These are phyloP conservation scores for Ilex asprella DNA, from an alignment of 257 asterid species.

Conservation along the genomic window DNA sequence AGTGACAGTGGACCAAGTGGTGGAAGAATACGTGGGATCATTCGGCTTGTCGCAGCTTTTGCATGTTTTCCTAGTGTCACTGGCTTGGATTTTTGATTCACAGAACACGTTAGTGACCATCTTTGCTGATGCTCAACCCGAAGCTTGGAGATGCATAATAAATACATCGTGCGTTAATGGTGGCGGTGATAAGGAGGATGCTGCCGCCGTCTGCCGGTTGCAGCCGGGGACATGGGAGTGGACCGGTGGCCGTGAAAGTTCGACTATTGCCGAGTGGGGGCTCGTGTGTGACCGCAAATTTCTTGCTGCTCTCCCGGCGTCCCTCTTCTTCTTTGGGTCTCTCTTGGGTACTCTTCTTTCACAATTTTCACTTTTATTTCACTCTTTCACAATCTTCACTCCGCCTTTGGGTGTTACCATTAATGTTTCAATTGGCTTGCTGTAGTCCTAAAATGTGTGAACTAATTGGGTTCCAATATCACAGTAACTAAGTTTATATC, in stretches of 20 bases:
- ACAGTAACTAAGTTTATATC: no score
- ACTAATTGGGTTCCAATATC: no score
- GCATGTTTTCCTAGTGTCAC: slow-evolving; percentile 51
- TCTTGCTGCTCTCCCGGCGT: slow-evolving; percentile 58
- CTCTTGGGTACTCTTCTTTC: slow-evolving; percentile 30
- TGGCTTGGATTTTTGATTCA: slow-evolving; percentile 52
- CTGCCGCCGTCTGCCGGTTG: slow-evolving; percentile 35
- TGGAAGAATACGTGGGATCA: slow-evolving; percentile 52
- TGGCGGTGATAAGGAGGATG: slow-evolving; percentile 7
- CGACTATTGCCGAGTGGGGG: slow-evolving; percentile 62
- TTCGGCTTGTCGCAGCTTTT: slow-evolving; percentile 54
- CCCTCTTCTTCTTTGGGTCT: slow-evolving; percentile 57
- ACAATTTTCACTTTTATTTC: neutral
- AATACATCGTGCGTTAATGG: slow-evolving; percentile 15
- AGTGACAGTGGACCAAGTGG: slow-evolving; percentile 51
- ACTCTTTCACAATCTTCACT: neutral
- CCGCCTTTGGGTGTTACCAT: no score
- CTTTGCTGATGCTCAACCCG: slow-evolving; percentile 51
- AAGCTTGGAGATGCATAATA: slow-evolving; percentile 40
- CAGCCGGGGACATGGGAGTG: slow-evolving; percentile 58
- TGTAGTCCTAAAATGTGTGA: no score
- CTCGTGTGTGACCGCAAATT: slow-evolving; percentile 46
- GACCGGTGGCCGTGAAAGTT: slow-evolving; percentile 39
- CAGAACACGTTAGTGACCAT: slow-evolving; percentile 52
- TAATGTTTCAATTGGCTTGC: no score